Evolutionary conservation across 768 basidiomycete species (phyloP).

Genomic region (Suillus placidus): DNA sequence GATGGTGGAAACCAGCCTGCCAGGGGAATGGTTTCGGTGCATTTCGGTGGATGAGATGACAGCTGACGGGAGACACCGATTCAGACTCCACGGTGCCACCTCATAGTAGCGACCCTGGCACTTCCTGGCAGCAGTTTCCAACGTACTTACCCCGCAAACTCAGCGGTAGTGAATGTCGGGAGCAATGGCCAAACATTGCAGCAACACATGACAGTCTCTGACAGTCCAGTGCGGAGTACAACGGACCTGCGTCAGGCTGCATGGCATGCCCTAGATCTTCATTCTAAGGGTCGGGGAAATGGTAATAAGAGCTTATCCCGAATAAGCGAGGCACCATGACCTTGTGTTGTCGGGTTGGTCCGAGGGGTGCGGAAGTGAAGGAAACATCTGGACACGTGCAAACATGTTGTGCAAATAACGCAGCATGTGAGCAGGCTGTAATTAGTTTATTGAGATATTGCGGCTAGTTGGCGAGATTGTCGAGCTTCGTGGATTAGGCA

Average conservation of each 20-base stretch:
- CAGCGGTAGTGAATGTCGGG: not conserved
- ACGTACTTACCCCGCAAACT: not conserved
- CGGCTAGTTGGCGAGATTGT: not conserved
- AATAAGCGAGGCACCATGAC: not conserved
- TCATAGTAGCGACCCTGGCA: not conserved
- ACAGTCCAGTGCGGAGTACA: not conserved
- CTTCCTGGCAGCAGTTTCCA: not conserved
- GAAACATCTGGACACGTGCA: not conserved
- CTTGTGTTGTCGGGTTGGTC: not conserved
- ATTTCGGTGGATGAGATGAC: not conserved
- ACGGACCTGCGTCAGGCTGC: not conserved
- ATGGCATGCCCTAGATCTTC: not conserved
- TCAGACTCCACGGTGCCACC: not conserved
- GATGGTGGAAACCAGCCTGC: not conserved
- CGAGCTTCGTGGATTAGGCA: not conserved
- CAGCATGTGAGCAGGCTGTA: not conserved
- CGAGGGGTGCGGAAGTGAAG: not conserved
- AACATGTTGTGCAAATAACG: not conserved
- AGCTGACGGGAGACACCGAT: not conserved
- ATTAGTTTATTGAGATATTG: constrained; percentile 1
- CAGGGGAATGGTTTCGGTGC: not conserved
- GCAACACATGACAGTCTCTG: not conserved
- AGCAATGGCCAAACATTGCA: not conserved
- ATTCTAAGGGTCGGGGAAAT: not conserved
- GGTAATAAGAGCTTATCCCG: not conserved